phyloP scores from a whole-genome alignment of 2,329 filamentous ascomycete species.

The Drechslerella dactyloides region DNA sequence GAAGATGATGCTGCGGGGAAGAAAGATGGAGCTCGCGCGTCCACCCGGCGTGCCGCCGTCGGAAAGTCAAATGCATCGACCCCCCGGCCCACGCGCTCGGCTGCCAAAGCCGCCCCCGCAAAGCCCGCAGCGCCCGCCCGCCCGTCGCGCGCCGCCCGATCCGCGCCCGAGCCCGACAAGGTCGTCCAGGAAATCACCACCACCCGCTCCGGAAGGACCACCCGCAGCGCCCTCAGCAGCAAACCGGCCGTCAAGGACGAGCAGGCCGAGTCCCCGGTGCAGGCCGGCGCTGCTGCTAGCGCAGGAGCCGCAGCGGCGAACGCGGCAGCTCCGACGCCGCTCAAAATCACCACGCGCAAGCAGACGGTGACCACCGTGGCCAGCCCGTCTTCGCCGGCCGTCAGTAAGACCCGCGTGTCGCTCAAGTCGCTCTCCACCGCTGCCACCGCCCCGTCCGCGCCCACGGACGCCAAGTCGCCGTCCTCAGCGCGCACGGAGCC shows the following conservation, averaged over 20 bases:
- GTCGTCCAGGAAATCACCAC: slow-evolving; percentile 46
- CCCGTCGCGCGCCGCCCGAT: slow-evolving; percentile 6
- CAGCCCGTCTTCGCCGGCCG: slow-evolving; percentile 41
- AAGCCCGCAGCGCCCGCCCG: not conserved
- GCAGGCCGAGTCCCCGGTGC: slow-evolving; percentile 27
- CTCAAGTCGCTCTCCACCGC: slow-evolving; percentile 33
- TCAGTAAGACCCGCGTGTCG: slow-evolving; percentile 47
- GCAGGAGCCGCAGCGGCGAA: not conserved
- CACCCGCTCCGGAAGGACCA: slow-evolving; percentile 46
- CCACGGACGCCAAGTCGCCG: slow-evolving; percentile 25
- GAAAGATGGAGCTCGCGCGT: slow-evolving; percentile 28
- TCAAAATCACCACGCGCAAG: slow-evolving; percentile 47
- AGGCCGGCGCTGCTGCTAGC: not conserved
- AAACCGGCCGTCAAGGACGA: slow-evolving; percentile 20
- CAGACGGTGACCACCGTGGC: slow-evolving; percentile 45
- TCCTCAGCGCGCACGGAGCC: not conserved
- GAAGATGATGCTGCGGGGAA: slow-evolving; percentile 20
- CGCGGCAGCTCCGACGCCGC: slow-evolving; percentile 19
- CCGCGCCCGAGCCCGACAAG: slow-evolving; percentile 30
- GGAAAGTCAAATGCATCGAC: slow-evolving; percentile 18
- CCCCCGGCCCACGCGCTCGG: not conserved
- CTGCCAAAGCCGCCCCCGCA: slow-evolving; percentile 13
- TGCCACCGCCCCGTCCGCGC: not conserved
- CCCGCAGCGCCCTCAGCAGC: slow-evolving; percentile 39
- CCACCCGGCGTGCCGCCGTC: slow-evolving; percentile 29